A percentile compares a stretch with the other conserved stretches of the same genome.
These are phyloP conservation scores for Lasiosphaeris hirsuta DNA, from an alignment of 495 filamentous ascomycete species.

Conservation along the genomic window DNA sequence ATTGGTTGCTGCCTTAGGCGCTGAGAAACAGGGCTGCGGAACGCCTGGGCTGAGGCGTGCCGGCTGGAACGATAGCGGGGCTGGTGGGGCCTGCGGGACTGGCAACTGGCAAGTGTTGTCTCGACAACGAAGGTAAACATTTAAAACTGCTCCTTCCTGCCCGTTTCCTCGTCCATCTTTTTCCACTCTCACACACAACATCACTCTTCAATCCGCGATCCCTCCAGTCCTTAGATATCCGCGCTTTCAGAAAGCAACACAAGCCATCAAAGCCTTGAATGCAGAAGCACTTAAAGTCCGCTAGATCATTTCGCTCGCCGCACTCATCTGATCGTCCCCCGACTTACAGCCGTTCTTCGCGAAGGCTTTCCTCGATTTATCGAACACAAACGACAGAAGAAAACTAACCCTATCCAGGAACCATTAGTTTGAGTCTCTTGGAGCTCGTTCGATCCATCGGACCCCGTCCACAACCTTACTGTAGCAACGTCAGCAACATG, in stretches of 20 bases:
- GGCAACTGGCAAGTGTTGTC: constrained; percentile 8
- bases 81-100: background rate
- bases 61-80: background rate
- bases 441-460: constrained; percentile 49
- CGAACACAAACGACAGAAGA: constrained; percentile 48
- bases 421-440: constrained; percentile 65
- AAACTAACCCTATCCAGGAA: constrained; percentile 57
- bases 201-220: constrained; percentile 30
- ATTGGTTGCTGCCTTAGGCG: background rate
- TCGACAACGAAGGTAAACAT: constrained; percentile 18
- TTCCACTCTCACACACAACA: constrained; percentile 16
- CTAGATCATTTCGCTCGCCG: constrained; percentile 40
- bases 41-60: background rate
- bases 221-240: constrained; percentile 20
- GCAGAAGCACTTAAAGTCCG: constrained; percentile 34
- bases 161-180: constrained; percentile 6
- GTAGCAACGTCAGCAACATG: constrained; percentile 57
- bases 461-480: constrained; percentile 42
- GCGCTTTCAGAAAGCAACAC: constrained; percentile 6
- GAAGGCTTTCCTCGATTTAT: constrained; percentile 46
- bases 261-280: constrained; percentile 27
- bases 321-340: constrained; percentile 47
- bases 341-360: constrained; percentile 36
- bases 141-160: constrained; percentile 18
- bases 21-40: background rate